Conservation (phyloP, 192 early-diverging fungal genomes). For the Coemansia umbellata region DNA sequence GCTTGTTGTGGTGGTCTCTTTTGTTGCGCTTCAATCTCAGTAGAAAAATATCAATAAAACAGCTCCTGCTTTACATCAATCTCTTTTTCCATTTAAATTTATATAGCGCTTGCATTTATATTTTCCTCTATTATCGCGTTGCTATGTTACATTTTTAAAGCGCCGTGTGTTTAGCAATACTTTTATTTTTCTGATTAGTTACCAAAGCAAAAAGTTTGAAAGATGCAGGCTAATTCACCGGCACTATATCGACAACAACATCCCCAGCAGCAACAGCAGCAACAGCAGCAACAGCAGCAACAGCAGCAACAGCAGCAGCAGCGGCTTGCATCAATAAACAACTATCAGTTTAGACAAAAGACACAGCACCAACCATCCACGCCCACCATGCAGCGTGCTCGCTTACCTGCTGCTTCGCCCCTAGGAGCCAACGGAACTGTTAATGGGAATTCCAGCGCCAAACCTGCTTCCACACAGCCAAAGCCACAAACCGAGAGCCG, state of each 20-base stretch:
- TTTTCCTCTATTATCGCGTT: background rate
- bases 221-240: constrained; percentile 11
- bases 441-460: background rate
- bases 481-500: background rate
- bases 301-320: constrained; percentile 4
- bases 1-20: no score
- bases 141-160: background rate
- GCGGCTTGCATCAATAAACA: constrained; percentile 9
- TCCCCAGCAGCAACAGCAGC: constrained; percentile 1
- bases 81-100: no score
- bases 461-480: background rate
- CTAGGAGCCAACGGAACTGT: background rate
- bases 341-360: background rate
- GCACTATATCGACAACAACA: constrained; percentile 11
- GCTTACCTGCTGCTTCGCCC: no score
- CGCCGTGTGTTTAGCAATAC: background rate
- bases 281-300: background rate
- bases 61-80: no score
- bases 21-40: no score
- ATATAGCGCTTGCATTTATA: background rate
- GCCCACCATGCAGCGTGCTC: no score
- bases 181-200: background rate
- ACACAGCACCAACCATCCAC: background rate
- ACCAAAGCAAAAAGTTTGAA: background rate
- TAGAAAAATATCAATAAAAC: no score